Percentiles rank a stretch among this genome's conserved stretches.
Evolutionary conservation across 2,329 filamentous ascomycete species (phyloP).

Genomic region (Rhinocladiella similis): DNA sequence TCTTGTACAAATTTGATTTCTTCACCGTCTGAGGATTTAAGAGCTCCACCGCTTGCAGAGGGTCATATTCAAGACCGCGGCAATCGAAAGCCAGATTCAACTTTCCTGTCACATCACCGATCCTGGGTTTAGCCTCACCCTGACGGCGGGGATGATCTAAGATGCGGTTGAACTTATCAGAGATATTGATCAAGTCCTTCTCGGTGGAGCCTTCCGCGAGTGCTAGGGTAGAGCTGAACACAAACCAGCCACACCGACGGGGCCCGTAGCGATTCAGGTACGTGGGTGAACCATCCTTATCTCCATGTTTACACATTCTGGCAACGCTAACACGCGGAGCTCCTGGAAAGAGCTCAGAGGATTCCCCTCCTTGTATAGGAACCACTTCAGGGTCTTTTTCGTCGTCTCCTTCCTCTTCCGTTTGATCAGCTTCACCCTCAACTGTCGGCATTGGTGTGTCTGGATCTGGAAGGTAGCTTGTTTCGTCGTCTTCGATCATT

Average conservation of each 20-base stretch:
- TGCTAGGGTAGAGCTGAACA: not conserved
- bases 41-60: not conserved
- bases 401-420: too few species aligned
- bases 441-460: too few species aligned
- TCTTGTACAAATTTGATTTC: not conserved
- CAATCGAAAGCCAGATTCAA: not conserved
- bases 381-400: too few species aligned
- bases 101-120: not conserved
- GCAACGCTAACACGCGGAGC: too few species aligned
- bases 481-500: too few species aligned
- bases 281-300: not conserved
- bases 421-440: too few species aligned
- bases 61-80: not conserved
- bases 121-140: not conserved
- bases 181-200: not conserved
- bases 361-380: too few species aligned
- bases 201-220: too few species aligned
- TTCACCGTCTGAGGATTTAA: constrained; percentile 2
- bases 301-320: too few species aligned
- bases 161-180: not conserved
- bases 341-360: too few species aligned
- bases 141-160: not conserved
- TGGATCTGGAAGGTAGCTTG: too few species aligned
- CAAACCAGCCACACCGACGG: not conserved
- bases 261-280: constrained; percentile 1